These are phyloP conservation scores for Camelina laxa DNA, from an alignment of 345 rosid species.

Conservation along the genomic window DNA sequence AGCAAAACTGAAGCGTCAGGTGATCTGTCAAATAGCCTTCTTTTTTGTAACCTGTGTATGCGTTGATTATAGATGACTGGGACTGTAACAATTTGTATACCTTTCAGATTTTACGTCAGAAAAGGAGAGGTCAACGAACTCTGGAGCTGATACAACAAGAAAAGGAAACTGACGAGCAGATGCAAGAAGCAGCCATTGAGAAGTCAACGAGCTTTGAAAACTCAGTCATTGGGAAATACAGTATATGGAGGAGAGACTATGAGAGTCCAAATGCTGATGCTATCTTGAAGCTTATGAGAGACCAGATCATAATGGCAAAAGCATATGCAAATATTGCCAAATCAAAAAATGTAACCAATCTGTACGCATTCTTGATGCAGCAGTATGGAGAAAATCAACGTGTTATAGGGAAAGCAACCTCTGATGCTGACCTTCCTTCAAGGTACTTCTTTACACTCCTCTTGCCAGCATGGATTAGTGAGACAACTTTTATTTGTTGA, in stretches of 20 bases:
- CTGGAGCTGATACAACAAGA: constrained; percentile 64
- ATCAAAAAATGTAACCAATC: constrained; percentile 60
- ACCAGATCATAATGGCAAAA: constrained; percentile 96
- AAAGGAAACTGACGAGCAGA: constrained; percentile 59
- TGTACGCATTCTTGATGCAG: constrained; percentile 66
- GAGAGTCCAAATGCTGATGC: constrained; percentile 86
- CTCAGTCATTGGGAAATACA: constrained; percentile 69
- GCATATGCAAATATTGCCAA: constrained; percentile 91
- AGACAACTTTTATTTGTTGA: constrained; percentile 7
- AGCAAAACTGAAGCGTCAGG: constrained; percentile 84
- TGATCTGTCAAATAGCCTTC: constrained; percentile 47
- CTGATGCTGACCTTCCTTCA: constrained; percentile 81
- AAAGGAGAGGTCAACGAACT: constrained; percentile 68
- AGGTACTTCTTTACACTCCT: constrained; percentile 56
- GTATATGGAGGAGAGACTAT: constrained; percentile 93
- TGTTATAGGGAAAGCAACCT: constrained; percentile 75
- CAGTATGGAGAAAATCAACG: constrained; percentile 61
- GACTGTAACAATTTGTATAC: constrained; percentile 42
- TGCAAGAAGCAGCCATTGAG: constrained; percentile 66
- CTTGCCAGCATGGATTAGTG: constrained; percentile 27
- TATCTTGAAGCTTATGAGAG: constrained; percentile 85
- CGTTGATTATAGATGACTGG: constrained; percentile 29
- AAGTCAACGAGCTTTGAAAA: constrained; percentile 61
- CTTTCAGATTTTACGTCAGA: constrained; percentile 63
- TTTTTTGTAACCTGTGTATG: constrained; percentile 8